Evolutionary conservation across 2,329 filamentous ascomycete species (phyloP), one percentile per base, ranked within the genome.

Genomic region (Xylaria sp.): DNA sequence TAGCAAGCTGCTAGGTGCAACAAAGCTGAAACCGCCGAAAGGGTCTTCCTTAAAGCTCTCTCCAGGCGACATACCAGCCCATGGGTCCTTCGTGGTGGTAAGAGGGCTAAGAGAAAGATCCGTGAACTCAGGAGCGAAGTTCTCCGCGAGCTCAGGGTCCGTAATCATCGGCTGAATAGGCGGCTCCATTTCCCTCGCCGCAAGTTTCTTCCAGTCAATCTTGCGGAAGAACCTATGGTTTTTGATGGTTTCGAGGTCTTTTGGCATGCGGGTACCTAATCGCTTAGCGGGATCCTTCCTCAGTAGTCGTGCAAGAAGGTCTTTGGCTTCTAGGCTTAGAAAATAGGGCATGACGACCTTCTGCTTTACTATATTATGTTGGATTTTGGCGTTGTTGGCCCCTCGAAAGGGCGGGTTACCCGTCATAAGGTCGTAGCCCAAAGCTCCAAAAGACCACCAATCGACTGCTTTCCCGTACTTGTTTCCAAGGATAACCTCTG

Each of bases 371-470:
- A 99, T 99, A 80, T 96, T 97, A 76, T 98, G 92, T 80, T 97
- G 94, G 72, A 98, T 94, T 84, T 97, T 98, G 78, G 93, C 90
- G 79, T 97, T 91, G 82, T 98, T 98, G 80, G 91, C 91, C 52
- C 93, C 96, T 31, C 90, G 90, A 83, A 98, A 99, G 0, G 97
- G 96, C 9, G 95, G 94, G 64, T 91, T 91, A 63, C 97, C 96
- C 10, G 95, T 98, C 80, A 99, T 90, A 44, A 99, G 85, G 79
- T 99, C 96, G 80, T 91, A 97, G 41, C 93, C 94, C 55, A 99
- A 87, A 2, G 95, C 94, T 44, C 97, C 96, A 56, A 99, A 91
- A 4, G 94, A 97, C 96, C 96, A 99, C 95, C 95, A 99, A 82
- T 99, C 96, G 20, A 98, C 97, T 1, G 94, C 91, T 80, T 94